Evolutionary conservation across 202 grass and related monocot species (phyloP).

Genomic region (Alloteropsis angusta): DNA sequence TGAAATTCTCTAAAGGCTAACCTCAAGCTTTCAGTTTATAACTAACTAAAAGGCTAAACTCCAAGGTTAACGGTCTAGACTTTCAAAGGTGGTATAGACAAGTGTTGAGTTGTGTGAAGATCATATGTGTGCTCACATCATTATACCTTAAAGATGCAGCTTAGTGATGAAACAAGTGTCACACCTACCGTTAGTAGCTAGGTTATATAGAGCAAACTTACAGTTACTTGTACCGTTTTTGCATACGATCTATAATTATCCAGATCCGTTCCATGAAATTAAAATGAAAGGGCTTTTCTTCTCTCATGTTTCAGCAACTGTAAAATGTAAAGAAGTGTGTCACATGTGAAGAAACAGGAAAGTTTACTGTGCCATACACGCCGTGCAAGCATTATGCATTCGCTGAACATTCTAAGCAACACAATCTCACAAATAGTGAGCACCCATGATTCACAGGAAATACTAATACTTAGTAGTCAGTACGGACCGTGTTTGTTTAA

Average conservation of each 20-base stretch:
- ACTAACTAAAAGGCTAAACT: constrained; percentile 58
- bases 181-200: neutral
- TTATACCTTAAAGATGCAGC: constrained; percentile 37
- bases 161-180: constrained; percentile 29
- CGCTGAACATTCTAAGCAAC: neutral
- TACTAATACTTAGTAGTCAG: neutral
- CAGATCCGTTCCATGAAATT: neutral
- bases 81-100: neutral
- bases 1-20: constrained; percentile 44
- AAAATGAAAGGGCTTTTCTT: neutral
- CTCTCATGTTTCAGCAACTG: constrained; percentile 15
- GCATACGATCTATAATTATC: neutral
- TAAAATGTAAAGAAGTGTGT: neutral
- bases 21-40: constrained; percentile 31
- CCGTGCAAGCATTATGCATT: constrained; percentile 16
- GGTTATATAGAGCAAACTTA: neutral
- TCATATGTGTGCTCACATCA: constrained; percentile 34
- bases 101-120: constrained; percentile 25
- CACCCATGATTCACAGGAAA: neutral
- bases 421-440: constrained; percentile 17
- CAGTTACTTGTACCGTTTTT: neutral
- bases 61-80: constrained; percentile 40
- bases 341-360: neutral
- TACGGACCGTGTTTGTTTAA: constrained; percentile 17
- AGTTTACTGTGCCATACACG: neutral